Conservation (phyloP, 805 yeast genomes). For the Yarrowia porcina region DNA sequence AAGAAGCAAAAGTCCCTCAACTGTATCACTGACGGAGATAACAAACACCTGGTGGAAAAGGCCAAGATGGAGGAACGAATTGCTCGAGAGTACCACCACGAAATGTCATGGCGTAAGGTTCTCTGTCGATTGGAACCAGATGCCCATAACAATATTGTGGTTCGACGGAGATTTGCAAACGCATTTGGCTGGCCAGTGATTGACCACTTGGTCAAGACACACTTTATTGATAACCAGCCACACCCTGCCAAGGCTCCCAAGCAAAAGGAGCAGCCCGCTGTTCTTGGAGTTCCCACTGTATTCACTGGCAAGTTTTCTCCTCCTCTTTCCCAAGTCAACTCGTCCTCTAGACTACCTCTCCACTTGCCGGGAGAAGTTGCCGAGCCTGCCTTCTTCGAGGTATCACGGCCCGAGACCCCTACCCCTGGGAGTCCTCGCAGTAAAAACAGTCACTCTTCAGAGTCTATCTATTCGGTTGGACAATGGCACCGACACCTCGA, state of each 20-base stretch:
- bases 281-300: not conserved
- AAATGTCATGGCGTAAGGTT: slow-evolving; percentile 87
- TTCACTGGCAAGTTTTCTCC: slow-evolving; percentile 8
- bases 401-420: not conserved
- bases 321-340: not conserved
- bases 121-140: slow-evolving; percentile 82
- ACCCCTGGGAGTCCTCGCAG: slow-evolving; percentile 3
- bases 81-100: slow-evolving; percentile 84
- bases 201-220: slow-evolving; percentile 71
- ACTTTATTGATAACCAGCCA: slow-evolving; percentile 42
- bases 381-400: slow-evolving; percentile 6
- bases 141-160: slow-evolving; percentile 91
- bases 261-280: not conserved
- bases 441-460: not conserved
- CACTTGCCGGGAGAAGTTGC: not conserved
- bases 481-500: slow-evolving; percentile 90
- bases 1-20: slow-evolving; percentile 26
- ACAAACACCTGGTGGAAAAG: slow-evolving; percentile 36
- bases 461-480: slow-evolving; percentile 20
- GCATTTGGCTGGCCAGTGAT: slow-evolving; percentile 95
- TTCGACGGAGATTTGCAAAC: slow-evolving; percentile 82
- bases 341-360: not conserved
- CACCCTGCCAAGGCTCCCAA: slow-evolving; percentile 7
- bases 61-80: slow-evolving; percentile 65
- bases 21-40: slow-evolving; percentile 3